A percentile compares a stretch with the other conserved stretches of the same genome.
phyloP scores from a whole-genome alignment of 2,329 filamentous ascomycete genomes.

The Piedraia hortae region DNA sequence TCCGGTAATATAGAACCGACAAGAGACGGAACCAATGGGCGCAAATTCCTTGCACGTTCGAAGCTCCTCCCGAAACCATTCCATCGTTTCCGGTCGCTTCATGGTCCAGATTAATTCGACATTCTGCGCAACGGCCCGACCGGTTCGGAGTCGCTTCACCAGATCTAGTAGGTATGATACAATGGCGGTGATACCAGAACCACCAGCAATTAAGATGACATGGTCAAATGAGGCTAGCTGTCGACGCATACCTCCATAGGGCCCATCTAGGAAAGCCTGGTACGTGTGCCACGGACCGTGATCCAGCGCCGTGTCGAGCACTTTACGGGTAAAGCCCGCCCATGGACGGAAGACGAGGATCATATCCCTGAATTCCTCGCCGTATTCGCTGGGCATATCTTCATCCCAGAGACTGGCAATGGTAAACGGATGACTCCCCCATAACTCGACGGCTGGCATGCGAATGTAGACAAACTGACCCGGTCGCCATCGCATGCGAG shows the following conservation, averaged over 20 bases:
- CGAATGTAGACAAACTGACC: conserved; percentile 87
- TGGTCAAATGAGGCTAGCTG: conserved; percentile 82
- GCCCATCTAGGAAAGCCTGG: conserved; percentile 72
- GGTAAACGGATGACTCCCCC: conserved; percentile 90
- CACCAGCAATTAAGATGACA: conserved; percentile 75
- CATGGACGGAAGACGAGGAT: conserved; percentile 80
- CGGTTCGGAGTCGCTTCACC: conserved; percentile 90
- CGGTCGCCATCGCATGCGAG: conserved; percentile 73
- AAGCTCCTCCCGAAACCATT: conserved; percentile 91
- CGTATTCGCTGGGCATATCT: conserved; percentile 78
- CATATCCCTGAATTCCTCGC: conserved; percentile 66
- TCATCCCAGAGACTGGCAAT: conserved; percentile 79
- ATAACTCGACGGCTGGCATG: conserved; percentile 71
- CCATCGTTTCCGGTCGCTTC: conserved; percentile 74
- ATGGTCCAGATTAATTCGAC: conserved; percentile 87
- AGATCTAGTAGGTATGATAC: conserved; percentile 75
- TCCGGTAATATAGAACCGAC: conserved; percentile 81
- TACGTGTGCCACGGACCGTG: conserved; percentile 82
- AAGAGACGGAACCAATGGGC: conserved; percentile 65
- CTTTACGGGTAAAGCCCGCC: conserved; percentile 63
- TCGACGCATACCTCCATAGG: conserved; percentile 80
- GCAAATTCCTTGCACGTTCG: conserved; percentile 75
- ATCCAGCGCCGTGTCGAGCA: conserved; percentile 55
- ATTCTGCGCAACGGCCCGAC: conserved; percentile 73
- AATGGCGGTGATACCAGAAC: conserved; percentile 79